Evolutionary conservation across 2,329 filamentous ascomycete species (phyloP).

Genomic region (Beauveria bassiana): DNA sequence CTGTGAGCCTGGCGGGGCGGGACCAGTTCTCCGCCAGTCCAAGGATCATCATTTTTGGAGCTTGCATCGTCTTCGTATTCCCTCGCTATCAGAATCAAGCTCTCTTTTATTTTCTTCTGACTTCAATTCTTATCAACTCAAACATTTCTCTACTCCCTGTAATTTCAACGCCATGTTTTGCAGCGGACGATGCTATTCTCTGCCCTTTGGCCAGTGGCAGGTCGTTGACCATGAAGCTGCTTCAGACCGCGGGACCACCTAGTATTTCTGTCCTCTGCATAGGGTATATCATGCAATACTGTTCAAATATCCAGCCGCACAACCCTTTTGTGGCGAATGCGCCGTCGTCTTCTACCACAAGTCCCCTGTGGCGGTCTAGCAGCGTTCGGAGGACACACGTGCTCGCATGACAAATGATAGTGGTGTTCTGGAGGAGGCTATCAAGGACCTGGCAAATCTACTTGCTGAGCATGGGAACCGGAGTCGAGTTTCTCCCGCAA

Average conservation of each 20-base stretch:
- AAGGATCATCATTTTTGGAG: neutral
- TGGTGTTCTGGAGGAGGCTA: neutral
- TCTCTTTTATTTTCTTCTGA: neutral
- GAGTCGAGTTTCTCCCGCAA: neutral
- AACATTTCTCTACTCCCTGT: neutral
- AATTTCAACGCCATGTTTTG: slow-evolving; percentile 16
- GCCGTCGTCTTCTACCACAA: slow-evolving; percentile 22
- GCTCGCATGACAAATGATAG: slow-evolving; percentile 3
- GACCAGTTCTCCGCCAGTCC: neutral
- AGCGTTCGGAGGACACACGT: slow-evolving; percentile 15
- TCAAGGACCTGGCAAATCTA: neutral
- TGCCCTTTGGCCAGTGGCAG: neutral
- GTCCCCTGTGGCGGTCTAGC: slow-evolving; percentile 16
- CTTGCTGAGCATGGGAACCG: neutral
- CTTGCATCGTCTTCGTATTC: neutral
- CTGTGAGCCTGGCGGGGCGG: neutral
- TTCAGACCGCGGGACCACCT: slow-evolving; percentile 16
- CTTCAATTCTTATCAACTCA: neutral
- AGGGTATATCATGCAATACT: slow-evolving; percentile 21
- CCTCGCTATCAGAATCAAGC: neutral
- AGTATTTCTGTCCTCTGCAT: slow-evolving; percentile 26
- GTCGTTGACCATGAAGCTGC: slow-evolving; percentile 16
- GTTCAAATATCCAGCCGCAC: slow-evolving; percentile 7
- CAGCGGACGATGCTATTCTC: slow-evolving; percentile 19
- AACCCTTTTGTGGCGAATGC: slow-evolving; percentile 28